A percentile compares a stretch with the other conserved stretches of the same genome.
These are phyloP conservation scores for Botrytis aclada DNA, from an alignment of 2,329 filamentous ascomycete species.

Conservation along the genomic window DNA sequence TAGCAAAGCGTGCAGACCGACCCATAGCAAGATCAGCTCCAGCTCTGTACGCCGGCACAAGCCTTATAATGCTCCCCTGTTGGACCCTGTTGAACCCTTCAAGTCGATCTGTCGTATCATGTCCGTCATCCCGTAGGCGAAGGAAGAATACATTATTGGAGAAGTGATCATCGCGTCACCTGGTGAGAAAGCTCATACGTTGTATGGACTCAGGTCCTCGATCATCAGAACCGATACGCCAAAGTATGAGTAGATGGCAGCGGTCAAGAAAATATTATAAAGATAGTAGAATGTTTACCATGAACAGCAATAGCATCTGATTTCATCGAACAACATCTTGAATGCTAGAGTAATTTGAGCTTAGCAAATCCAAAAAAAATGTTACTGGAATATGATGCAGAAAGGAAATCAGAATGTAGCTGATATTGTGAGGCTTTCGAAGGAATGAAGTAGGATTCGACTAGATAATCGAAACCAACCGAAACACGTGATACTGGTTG, in stretches of 20 bases:
- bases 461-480: not conserved
- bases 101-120: slow-evolving; percentile 2
- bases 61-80: not conserved
- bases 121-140: slow-evolving; percentile 5
- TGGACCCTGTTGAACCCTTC: not conserved
- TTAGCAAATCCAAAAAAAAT: not conserved
- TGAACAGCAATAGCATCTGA: not conserved
- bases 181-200: not conserved
- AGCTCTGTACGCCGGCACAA: not conserved
- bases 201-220: not conserved
- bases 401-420: not conserved
- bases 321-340: not conserved
- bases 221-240: not conserved
- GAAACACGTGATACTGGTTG: not conserved
- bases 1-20: not conserved
- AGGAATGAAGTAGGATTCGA: not conserved
- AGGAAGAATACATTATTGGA: not conserved
- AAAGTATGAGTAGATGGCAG: not conserved
- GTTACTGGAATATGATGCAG: not conserved
- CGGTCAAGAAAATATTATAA: not conserved
- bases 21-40: not conserved
- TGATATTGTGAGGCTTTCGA: not conserved
- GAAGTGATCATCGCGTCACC: not conserved
- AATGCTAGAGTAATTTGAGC: not conserved
- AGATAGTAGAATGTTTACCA: not conserved